These are phyloP conservation scores for Lasiodiplodia citricola DNA, from an alignment of 2,329 filamentous ascomycete genomes.

Conservation along the genomic window DNA sequence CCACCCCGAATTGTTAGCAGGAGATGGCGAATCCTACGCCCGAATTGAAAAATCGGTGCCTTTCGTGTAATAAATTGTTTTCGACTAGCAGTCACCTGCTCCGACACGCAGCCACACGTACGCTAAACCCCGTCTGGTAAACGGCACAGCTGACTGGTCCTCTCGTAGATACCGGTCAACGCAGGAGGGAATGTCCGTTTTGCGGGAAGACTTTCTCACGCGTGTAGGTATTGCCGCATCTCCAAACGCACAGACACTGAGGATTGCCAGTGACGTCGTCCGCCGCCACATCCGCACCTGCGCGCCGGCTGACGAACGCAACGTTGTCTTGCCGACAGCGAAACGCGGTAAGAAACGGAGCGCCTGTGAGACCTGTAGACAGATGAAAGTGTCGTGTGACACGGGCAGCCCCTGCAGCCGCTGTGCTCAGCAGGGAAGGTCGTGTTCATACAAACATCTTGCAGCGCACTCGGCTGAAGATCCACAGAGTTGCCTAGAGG, in stretches of 20 bases:
- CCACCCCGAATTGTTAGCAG: neutral
- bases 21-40: neutral
- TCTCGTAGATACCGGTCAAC: neutral
- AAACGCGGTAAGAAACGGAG: neutral
- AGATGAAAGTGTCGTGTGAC: neutral
- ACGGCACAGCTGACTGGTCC: neutral
- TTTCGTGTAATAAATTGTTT: neutral
- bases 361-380: neutral
- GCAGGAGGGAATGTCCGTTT: neutral
- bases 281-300: neutral
- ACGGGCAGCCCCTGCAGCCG: neutral
- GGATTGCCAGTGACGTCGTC: neutral
- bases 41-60: neutral
- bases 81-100: slow-evolving; percentile 2
- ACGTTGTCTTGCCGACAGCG: neutral
- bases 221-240: neutral
- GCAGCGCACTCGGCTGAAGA: neutral
- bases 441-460: neutral
- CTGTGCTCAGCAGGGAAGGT: neutral
- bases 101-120: slow-evolving; percentile 8
- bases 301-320: neutral
- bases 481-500: neutral
- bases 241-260: neutral
- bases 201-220: neutral
- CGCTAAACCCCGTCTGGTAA: neutral